phyloP scores from a whole-genome alignment of 108 stramenopile genomes.

The Poteriospumella lacustris region DNA sequence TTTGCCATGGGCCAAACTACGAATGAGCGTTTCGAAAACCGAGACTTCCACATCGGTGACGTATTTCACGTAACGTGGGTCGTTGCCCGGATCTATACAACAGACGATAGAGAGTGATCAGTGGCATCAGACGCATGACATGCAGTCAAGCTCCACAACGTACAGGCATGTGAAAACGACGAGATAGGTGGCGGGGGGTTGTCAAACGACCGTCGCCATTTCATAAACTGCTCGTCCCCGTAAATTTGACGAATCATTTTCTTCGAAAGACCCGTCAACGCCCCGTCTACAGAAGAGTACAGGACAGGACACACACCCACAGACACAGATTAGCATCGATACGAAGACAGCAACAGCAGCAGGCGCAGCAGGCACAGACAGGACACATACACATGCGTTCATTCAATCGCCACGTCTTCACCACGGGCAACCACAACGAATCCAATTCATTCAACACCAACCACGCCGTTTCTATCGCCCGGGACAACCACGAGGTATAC shows the following conservation, averaged over 20 bases:
- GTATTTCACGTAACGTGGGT: constrained; percentile 71
- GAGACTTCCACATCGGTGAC: constrained; percentile 68
- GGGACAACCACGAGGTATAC: not conserved
- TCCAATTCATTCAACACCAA: constrained; percentile 39
- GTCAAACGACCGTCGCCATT: constrained; percentile 78
- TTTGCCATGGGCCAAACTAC: constrained; percentile 65
- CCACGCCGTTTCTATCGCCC: constrained; percentile 6
- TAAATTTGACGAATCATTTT: constrained; percentile 33
- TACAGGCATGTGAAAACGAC: constrained; percentile 60
- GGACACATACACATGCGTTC: constrained; percentile 19
- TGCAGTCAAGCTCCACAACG: too few relatives aligned
- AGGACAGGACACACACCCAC: too few relatives aligned
- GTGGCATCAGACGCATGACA: not conserved
- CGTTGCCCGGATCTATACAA: constrained; percentile 68
- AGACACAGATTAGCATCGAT: too few relatives aligned
- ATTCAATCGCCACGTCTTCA: constrained; percentile 41
- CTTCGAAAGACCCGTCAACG: constrained; percentile 34
- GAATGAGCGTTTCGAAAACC: constrained; percentile 63
- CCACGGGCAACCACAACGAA: constrained; percentile 41
- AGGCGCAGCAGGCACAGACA: too few relatives aligned
- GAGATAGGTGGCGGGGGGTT: constrained; percentile 72
- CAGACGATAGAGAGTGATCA: not conserved
- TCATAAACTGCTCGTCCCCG: constrained; percentile 42
- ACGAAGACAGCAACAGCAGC: too few relatives aligned
- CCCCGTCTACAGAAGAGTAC: constrained; percentile 31